These are phyloP conservation scores for Fusarium sacchari DNA, from an alignment of 2,329 filamentous ascomycete genomes.

Conservation along the genomic window DNA sequence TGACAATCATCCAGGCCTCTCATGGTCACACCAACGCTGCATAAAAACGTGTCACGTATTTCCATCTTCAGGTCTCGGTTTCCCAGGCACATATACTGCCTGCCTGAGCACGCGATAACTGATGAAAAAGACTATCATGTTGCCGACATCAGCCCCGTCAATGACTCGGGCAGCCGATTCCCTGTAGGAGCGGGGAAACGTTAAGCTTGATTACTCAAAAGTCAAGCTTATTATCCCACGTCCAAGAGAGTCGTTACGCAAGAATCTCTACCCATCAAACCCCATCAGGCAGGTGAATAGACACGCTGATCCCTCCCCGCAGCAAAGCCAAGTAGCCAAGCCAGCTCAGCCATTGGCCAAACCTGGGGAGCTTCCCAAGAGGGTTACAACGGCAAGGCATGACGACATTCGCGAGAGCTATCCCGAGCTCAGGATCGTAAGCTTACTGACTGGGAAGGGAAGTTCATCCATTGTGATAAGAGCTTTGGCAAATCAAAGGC, in stretches of 20 bases:
- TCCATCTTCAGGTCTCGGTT: neutral
- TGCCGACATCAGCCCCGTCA: neutral
- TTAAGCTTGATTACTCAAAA: constrained; percentile 14
- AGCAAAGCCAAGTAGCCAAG: constrained; percentile 22
- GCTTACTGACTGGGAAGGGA: constrained; percentile 30
- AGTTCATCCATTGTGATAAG: constrained; percentile 15
- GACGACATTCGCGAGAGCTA: constrained; percentile 33
- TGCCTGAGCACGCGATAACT: neutral
- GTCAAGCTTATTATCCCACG: constrained; percentile 10
- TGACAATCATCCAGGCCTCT: neutral
- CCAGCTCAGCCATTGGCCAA: constrained; percentile 2
- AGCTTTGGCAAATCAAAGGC: constrained; percentile 19
- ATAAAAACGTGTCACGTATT: neutral
- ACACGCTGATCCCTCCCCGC: constrained; percentile 15
- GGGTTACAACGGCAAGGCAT: constrained; percentile 27
- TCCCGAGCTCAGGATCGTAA: constrained; percentile 28
- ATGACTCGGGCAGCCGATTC: neutral
- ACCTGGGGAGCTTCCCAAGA: constrained; percentile 22
- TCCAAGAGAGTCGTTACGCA: constrained; percentile 16
- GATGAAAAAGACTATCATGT: neutral
- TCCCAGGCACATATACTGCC: neutral
- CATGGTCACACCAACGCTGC: neutral
- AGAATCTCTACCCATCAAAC: constrained; percentile 14
- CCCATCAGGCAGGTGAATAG: constrained; percentile 29
- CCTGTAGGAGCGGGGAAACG: neutral